Base-by-base conservation (phyloP, 805 yeast genomes). In the Kodamaea fukazawae region DNA sequence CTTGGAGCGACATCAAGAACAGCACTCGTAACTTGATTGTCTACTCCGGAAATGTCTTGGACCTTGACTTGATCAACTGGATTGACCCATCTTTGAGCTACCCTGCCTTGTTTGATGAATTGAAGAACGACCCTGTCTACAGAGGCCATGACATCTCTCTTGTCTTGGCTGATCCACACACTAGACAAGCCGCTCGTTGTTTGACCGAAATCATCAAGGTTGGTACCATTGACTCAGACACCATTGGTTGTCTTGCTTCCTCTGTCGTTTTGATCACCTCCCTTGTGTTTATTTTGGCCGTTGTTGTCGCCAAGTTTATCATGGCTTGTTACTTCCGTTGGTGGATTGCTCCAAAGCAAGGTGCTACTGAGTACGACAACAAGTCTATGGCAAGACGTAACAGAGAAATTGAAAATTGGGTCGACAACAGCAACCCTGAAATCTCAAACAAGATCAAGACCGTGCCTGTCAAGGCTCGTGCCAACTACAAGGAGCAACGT, bases 241-340 rank as follows among this genome's bases (percentile, higher is more conserved):
- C 96, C 5, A 79, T 93, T 53, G 99, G 99, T 4, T 93, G 99
- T 65, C 81, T 93, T 55, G 95, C 96, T 0, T 88, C 97, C 0
- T 68, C 80, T 40, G 80, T 90, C 29, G 96, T 93, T 1, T 73
- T 93, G 44, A 78, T 79, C 51, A 75, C 84, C 5, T 86, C 97
- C 1, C 73, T 93, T 53, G 82, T 85, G 7, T 88, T 93, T 57
- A 90, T 93, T 52, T 70, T 93, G 42, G 75, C 95, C 2, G 78
- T 93, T 39, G 95, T 89, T 16, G 55, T 81, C 38, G 71, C 71
- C 31, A 90, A 90, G 63, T 93, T 93, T 53, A 41, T 84, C 10
- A 70, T 91, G 59, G 97, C 99, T 0, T 82, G 91, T 56, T 87
- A 89, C 58, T 93, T 83, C 71, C 81, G 84, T 51, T 91, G 96